These are phyloP conservation scores for Solanum dulcamara DNA, from an alignment of 257 asterid species.

Conservation along the genomic window DNA sequence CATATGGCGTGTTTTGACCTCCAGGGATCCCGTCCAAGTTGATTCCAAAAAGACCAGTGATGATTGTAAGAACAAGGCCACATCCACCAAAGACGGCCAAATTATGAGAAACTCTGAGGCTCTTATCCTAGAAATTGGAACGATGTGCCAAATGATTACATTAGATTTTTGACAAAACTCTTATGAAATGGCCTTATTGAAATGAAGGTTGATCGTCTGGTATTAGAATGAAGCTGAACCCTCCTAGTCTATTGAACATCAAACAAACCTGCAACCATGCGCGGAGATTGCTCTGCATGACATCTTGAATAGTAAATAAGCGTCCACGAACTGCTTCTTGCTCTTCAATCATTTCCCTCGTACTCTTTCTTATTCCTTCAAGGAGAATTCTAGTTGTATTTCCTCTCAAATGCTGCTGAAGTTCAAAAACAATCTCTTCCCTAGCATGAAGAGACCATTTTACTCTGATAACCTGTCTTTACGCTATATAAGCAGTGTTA, in stretches of 20 bases:
- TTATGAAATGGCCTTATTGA: neutral
- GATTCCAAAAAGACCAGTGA: slow-evolving; percentile 85
- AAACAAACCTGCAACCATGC: slow-evolving; percentile 89
- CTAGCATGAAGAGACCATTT: slow-evolving; percentile 98
- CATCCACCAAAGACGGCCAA: slow-evolving; percentile 91
- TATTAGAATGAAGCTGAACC: neutral
- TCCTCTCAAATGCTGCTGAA: slow-evolving; percentile 84
- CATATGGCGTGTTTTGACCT: slow-evolving; percentile 58
- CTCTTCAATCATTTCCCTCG: slow-evolving; percentile 92
- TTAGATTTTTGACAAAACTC: neutral
- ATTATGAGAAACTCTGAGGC: slow-evolving; percentile 84
- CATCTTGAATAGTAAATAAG: slow-evolving; percentile 91
- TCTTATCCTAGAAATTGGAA: slow-evolving; percentile 51
- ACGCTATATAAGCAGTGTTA: neutral
- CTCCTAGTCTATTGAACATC: neutral
- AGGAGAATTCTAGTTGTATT: slow-evolving; percentile 40
- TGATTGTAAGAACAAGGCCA: slow-evolving; percentile 76
- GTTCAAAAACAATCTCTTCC: slow-evolving; percentile 94
- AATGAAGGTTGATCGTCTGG: neutral
- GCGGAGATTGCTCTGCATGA: slow-evolving; percentile 91
- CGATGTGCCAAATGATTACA: neutral
- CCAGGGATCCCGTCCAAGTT: slow-evolving; percentile 98
- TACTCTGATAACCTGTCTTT: slow-evolving; percentile 71
- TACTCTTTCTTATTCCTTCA: slow-evolving; percentile 73
- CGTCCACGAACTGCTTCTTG: slow-evolving; percentile 99